Evolutionary conservation across 2,329 filamentous ascomycete genomes (phyloP).

Genomic region (Fusarium multiceps): DNA sequence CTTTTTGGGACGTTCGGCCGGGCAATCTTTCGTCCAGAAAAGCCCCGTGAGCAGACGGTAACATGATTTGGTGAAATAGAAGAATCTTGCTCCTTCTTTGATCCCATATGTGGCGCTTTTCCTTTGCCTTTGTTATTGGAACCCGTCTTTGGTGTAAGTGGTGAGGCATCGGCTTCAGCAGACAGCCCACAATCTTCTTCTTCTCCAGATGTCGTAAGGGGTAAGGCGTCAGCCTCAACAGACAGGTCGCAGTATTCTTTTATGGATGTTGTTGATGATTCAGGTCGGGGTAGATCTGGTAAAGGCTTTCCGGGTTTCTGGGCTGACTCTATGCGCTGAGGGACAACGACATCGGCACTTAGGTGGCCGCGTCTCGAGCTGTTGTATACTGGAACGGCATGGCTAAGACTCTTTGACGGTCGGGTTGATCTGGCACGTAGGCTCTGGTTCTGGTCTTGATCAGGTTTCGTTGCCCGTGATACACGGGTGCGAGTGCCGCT

Average conservation of each 20-base stretch:
- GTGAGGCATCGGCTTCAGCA: not conserved
- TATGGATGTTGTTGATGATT: constrained; percentile 4
- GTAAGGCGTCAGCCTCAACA: not conserved
- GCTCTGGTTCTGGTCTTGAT: not conserved
- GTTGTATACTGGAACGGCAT: not conserved
- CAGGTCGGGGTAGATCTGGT: constrained; percentile 16
- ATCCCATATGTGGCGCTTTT: not conserved
- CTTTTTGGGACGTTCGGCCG: constrained; percentile 52
- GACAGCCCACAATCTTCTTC: not conserved
- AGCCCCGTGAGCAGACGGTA: constrained; percentile 45
- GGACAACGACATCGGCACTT: constrained; percentile 16
- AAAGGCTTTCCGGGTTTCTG: constrained; percentile 8
- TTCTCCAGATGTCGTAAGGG: constrained; percentile 1
- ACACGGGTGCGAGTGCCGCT: not conserved
- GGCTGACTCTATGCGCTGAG: constrained; percentile 4
- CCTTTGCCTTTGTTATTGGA: not conserved
- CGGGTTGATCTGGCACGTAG: constrained; percentile 7
- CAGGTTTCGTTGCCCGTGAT: not conserved
- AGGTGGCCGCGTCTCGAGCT: constrained; percentile 29
- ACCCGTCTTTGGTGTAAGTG: not conserved
- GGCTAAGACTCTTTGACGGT: constrained; percentile 9
- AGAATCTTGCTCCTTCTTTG: not conserved
- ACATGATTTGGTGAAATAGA: constrained; percentile 36
- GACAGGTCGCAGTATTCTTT: constrained; percentile 14
- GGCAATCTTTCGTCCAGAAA: constrained; percentile 40